Evolutionary conservation across 139 green algal genomes (phyloP).

Genomic region (Micractinium sp.): DNA sequence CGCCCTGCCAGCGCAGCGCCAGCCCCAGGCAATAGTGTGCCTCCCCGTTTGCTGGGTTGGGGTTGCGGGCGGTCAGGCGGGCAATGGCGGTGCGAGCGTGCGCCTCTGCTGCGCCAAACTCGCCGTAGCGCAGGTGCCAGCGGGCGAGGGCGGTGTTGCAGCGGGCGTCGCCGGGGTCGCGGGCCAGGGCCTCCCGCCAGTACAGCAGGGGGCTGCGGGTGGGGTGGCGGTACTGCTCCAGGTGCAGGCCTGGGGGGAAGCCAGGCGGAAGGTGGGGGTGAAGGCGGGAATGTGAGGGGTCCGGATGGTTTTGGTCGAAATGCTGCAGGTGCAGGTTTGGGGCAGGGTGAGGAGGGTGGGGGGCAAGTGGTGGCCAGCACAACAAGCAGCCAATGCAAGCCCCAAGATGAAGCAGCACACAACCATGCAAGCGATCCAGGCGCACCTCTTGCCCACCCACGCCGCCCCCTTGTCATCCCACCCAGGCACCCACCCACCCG

Average conservation of each 20-base stretch:
- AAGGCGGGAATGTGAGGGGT: too few relatives aligned
- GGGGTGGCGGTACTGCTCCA: conserved; percentile 33
- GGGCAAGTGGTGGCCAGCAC: too few relatives aligned
- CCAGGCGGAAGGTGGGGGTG: too few relatives aligned
- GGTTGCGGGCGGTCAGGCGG: conserved; percentile 19
- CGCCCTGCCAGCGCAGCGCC: not conserved
- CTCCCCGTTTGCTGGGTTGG: conserved; percentile 22
- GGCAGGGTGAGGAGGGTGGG: too few relatives aligned
- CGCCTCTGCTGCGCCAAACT: not conserved
- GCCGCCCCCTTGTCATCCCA: not conserved
- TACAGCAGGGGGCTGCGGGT: conserved; percentile 14
- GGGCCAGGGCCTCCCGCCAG: conserved; percentile 14
- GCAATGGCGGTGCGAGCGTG: not conserved
- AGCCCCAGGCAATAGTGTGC: conserved; percentile 4
- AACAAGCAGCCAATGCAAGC: too few relatives aligned
- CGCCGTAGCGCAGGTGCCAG: conserved; percentile 12
- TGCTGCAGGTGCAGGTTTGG: too few relatives aligned
- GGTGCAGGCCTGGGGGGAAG: conserved; percentile 5
- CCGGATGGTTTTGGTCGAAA: too few relatives aligned
- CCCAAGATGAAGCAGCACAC: too few relatives aligned
- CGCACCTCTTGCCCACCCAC: too few relatives aligned
- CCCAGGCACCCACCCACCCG: not conserved
- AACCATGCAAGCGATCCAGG: too few relatives aligned
- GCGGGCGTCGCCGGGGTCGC: conserved; percentile 8
- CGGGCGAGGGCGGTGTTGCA: conserved; percentile 16